phyloP scores from a whole-genome alignment of 1,284 basidiomycete species.

The Laetiporus sulphureus region DNA sequence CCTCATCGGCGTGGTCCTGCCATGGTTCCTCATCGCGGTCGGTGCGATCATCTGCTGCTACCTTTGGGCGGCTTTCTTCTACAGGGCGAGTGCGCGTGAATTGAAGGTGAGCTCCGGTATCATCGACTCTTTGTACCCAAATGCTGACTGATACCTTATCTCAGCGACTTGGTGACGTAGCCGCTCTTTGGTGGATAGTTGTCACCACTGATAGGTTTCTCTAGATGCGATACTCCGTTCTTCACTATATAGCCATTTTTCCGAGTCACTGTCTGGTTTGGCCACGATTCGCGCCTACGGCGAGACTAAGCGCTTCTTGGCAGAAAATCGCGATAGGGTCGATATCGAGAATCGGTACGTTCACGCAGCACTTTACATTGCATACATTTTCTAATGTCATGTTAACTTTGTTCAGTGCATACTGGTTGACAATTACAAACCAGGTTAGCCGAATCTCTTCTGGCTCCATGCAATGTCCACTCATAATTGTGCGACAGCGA shows the following conservation, averaged over 20 bases:
- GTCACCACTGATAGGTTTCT: too few relatives aligned
- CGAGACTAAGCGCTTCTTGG: constrained; percentile 57
- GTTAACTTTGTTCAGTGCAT: constrained; percentile 57
- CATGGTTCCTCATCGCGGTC: constrained; percentile 81
- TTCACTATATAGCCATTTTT: constrained; percentile 74
- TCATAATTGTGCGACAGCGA: constrained; percentile 34
- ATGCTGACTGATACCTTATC: too few relatives aligned
- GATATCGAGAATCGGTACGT: constrained; percentile 78
- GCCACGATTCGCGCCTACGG: constrained; percentile 75
- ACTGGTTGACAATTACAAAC: constrained; percentile 80
- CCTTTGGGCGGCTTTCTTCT: constrained; percentile 70
- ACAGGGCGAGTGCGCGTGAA: constrained; percentile 84
- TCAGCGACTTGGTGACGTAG: too few relatives aligned
- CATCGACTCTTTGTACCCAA: too few relatives aligned
- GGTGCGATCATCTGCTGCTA: constrained; percentile 52
- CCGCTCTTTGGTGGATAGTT: too few relatives aligned
- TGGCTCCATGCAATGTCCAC: constrained; percentile 16
- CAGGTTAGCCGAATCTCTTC: constrained; percentile 36
- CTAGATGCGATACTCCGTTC: constrained; percentile 72
- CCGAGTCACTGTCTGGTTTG: constrained; percentile 72
- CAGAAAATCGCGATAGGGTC: constrained; percentile 72
- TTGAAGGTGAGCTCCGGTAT: constrained; percentile 48
- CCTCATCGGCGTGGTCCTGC: constrained; percentile 71
- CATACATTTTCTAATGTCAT: neutral
- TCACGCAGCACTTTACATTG: neutral